These are phyloP conservation scores for Amborella trichopoda DNA, from an alignment of 164 flowering plant genomes.

Conservation along the genomic window DNA sequence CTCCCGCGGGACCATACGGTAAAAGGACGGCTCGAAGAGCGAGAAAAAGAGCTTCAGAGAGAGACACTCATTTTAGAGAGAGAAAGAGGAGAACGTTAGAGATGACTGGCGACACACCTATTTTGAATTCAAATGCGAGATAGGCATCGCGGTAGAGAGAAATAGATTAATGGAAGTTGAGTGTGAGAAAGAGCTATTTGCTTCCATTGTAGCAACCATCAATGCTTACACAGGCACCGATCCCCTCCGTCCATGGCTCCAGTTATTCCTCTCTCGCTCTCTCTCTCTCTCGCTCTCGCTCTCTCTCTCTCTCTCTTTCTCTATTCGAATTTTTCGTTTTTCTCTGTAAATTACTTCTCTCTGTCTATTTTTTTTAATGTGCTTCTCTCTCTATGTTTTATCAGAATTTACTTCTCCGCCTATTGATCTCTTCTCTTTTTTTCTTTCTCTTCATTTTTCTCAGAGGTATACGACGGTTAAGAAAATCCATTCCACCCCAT, in stretches of 20 bases:
- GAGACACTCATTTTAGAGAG: too few species aligned
- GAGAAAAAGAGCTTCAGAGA: too few species aligned
- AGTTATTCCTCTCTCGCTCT: too few species aligned
- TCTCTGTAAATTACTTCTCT: neutral
- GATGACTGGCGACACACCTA: too few species aligned
- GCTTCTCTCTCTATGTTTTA: neutral
- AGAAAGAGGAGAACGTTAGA: too few species aligned
- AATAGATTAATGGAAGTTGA: too few species aligned
- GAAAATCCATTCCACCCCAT: constrained; percentile 44
- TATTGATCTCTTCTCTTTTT: neutral
- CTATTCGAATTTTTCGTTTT: neutral
- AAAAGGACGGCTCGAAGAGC: too few species aligned
- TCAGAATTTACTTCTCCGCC: neutral
- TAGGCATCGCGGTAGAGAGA: too few species aligned
- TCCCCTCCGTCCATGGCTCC: constrained; percentile 90
- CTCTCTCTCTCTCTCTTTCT: neutral
- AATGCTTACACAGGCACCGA: constrained; percentile 67
- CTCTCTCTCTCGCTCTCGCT: too few species aligned
- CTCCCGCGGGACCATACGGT: too few species aligned
- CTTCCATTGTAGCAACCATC: constrained; percentile 58
- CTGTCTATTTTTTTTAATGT: neutral
- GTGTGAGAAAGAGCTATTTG: too few species aligned
- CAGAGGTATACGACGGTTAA: constrained; percentile 76
- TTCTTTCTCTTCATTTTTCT: neutral
- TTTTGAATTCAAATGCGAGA: too few species aligned